These are phyloP conservation scores for Microcos paniculata DNA, from an alignment of 345 rosid species.

Conservation along the genomic window DNA sequence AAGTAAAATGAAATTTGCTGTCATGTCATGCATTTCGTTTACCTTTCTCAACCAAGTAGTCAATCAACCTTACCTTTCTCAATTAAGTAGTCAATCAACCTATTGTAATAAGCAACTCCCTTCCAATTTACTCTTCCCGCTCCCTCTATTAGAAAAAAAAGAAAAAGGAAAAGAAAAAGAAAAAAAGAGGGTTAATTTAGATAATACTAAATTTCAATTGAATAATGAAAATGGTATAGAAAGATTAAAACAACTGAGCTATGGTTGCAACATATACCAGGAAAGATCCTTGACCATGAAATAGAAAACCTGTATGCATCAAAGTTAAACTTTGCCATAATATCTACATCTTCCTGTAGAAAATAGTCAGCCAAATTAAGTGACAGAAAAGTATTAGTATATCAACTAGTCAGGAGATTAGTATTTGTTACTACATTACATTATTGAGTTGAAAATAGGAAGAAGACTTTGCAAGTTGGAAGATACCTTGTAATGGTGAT, in stretches of 20 bases:
- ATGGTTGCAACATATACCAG: slow-evolving; percentile 45
- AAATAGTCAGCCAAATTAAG: not conserved
- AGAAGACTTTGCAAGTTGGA: not conserved
- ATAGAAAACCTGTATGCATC: slow-evolving; percentile 76
- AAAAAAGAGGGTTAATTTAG: not conserved
- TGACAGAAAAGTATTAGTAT: not conserved
- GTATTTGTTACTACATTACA: no score
- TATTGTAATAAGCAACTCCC: slow-evolving; percentile 61
- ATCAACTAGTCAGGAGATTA: no score
- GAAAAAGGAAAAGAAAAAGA: not conserved
- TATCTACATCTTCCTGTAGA: slow-evolving; percentile 52
- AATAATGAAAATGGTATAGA: not conserved
- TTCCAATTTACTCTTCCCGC: slow-evolving; percentile 51
- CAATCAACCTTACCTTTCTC: slow-evolving; percentile 39
- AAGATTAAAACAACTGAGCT: not conserved
- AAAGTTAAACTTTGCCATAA: slow-evolving; percentile 55
- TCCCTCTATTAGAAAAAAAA: slow-evolving; percentile 40
- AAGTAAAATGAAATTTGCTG: not conserved
- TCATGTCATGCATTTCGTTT: not conserved
- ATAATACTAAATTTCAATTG: not conserved
- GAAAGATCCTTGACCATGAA: slow-evolving; percentile 79
- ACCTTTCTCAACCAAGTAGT: slow-evolving; percentile 50
- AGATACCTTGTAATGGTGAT: slow-evolving; percentile 47
- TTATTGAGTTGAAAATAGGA: not conserved
- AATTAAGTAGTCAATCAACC: slow-evolving; percentile 49